These are phyloP conservation scores for Canariomyces notabilis DNA, from an alignment of 2,329 filamentous ascomycete genomes.

Conservation along the genomic window DNA sequence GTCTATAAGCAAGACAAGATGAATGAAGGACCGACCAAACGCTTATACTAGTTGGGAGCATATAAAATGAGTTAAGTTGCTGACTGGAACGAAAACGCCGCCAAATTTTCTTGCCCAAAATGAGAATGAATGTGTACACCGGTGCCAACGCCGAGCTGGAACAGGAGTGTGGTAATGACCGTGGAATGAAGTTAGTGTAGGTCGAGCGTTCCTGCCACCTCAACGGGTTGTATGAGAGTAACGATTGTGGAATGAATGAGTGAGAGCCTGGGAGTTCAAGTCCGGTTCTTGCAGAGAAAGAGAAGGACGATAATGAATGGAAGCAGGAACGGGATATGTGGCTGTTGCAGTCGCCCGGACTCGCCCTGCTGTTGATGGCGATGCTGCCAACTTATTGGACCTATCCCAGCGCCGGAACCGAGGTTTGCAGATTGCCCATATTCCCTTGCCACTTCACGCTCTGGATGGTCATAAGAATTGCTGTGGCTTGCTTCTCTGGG, in stretches of 20 bases:
- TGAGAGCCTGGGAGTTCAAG: not conserved
- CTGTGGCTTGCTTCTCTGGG: conserved; percentile 17
- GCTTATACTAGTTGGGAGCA: no score
- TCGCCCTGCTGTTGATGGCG: conserved; percentile 6
- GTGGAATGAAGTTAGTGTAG: no score
- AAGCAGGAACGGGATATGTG: conserved; percentile 1
- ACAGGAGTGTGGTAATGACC: no score
- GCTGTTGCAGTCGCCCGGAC: not conserved
- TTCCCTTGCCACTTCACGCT: conserved; percentile 19
- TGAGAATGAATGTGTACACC: no score
- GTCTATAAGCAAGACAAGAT: no score
- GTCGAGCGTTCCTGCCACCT: no score
- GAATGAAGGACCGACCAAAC: no score
- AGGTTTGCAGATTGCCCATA: conserved; percentile 18
- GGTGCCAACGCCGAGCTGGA: no score
- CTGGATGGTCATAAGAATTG: conserved; percentile 23
- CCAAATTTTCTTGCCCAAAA: no score
- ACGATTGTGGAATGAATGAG: not conserved
- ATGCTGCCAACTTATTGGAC: conserved; percentile 12
- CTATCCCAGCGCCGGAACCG: conserved; percentile 13
- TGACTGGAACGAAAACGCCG: no score
- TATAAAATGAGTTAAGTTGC: no score
- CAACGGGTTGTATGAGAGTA: no score
- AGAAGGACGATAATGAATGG: conserved; percentile 6
- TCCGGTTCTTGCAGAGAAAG: not conserved